Evolutionary conservation across 495 filamentous ascomycete species (phyloP).

Genomic region (Xylaria grammica): DNA sequence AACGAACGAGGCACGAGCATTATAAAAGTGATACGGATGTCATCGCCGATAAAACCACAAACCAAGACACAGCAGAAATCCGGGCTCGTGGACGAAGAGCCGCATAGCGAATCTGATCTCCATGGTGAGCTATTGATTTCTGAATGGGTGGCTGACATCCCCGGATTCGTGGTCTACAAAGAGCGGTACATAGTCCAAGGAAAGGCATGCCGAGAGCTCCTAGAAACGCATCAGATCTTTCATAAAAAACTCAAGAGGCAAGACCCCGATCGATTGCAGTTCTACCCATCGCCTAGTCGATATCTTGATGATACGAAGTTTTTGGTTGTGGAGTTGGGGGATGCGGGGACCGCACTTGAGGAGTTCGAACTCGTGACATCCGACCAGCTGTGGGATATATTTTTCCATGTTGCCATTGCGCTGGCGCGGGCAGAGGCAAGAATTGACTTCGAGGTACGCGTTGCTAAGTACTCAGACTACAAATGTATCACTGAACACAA

Average conservation of each 20-base stretch:
- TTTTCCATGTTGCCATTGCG: slow-evolving; percentile 78
- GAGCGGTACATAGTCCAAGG: slow-evolving; percentile 76
- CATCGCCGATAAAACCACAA: slow-evolving; percentile 51
- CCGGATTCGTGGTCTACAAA: slow-evolving; percentile 92
- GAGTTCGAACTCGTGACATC: slow-evolving; percentile 57
- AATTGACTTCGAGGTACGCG: slow-evolving; percentile 71
- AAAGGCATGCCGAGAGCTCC: slow-evolving; percentile 64
- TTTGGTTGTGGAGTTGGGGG: slow-evolving; percentile 84
- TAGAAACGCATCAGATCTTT: slow-evolving; percentile 66
- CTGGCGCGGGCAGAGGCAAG: slow-evolving; percentile 76
- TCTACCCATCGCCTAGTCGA: slow-evolving; percentile 64
- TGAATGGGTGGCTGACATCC: slow-evolving; percentile 74
- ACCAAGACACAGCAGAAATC: slow-evolving; percentile 53
- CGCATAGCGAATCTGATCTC: slow-evolving; percentile 48
- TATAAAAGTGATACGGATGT: slow-evolving; percentile 58
- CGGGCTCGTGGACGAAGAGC: slow-evolving; percentile 54
- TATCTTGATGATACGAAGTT: slow-evolving; percentile 75
- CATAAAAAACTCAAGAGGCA: slow-evolving; percentile 63
- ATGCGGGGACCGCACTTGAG: slow-evolving; percentile 81
- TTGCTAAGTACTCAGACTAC: neutral
- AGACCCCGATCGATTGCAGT: slow-evolving; percentile 64
- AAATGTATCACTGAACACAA: slow-evolving; percentile 23
- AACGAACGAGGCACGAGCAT: slow-evolving; percentile 54
- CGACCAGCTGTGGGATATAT: slow-evolving; percentile 80
- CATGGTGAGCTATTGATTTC: slow-evolving; percentile 73